A percentile compares a stretch with the other conserved stretches of the same genome.
These are phyloP conservation scores for Colletotrichum truncatum DNA, from an alignment of 2,329 filamentous ascomycete genomes.

Conservation along the genomic window DNA sequence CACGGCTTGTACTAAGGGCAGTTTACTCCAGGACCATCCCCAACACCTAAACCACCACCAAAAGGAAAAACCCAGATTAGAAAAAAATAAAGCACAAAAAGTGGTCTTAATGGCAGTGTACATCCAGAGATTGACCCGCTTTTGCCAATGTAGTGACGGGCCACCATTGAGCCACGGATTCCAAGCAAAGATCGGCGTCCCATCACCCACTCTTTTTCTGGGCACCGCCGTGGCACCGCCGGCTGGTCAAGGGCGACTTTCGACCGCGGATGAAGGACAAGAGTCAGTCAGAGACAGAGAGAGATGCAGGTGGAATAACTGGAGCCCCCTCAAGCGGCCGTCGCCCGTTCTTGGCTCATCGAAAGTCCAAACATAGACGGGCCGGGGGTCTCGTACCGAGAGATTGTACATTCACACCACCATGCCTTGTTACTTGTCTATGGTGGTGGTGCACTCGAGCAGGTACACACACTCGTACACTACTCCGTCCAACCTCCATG, in stretches of 20 bases:
- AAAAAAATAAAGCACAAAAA: background rate
- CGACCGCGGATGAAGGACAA: background rate
- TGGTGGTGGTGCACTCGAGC: too few relatives aligned
- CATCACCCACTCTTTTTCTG: conserved; percentile 19
- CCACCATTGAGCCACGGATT: conserved; percentile 2
- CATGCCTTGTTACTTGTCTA: too few relatives aligned
- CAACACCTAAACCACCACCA: background rate
- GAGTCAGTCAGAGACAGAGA: conserved; percentile 9
- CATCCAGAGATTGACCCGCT: background rate
- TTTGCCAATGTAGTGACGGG: conserved; percentile 15
- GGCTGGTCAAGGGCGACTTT: background rate
- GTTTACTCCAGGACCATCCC: background rate
- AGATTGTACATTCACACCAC: conserved; percentile 4
- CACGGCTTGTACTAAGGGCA: background rate
- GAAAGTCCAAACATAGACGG: background rate
- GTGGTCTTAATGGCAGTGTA: background rate
- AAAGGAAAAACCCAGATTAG: too few relatives aligned
- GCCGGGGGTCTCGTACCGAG: background rate
- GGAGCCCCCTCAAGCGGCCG: background rate
- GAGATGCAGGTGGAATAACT: conserved; percentile 10
- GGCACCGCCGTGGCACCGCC: conserved; percentile 20
- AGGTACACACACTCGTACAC: too few relatives aligned
- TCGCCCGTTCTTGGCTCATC: background rate
- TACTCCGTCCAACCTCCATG: background rate
- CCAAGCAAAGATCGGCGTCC: conserved; percentile 15